Conservation (phyloP, 768 basidiomycete genomes). For the Tricholoma flavovirens region DNA sequence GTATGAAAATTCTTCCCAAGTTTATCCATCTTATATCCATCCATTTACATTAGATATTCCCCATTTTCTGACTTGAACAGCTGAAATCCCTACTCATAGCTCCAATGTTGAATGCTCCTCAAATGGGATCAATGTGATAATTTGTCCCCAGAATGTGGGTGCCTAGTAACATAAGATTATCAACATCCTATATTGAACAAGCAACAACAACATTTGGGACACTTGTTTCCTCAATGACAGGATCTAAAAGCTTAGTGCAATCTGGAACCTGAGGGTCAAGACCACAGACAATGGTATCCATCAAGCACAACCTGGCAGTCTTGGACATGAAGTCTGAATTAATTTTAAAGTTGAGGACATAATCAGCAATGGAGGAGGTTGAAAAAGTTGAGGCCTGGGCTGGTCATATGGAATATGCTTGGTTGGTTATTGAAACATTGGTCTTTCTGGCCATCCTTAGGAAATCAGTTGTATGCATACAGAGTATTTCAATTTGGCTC, state of each 20-base stretch:
- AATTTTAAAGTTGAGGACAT: constrained; percentile 81
- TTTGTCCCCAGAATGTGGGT: constrained; percentile 84
- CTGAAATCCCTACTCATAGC: too few relatives aligned
- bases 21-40: too few relatives aligned
- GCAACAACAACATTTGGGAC: constrained; percentile 63
- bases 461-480: too few relatives aligned
- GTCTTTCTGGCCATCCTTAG: too few relatives aligned
- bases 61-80: too few relatives aligned
- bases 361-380: constrained; percentile 92
- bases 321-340: constrained; percentile 81
- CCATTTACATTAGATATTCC: too few relatives aligned
- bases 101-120: constrained; percentile 94
- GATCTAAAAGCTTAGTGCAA: constrained; percentile 76
- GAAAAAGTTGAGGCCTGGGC: too few relatives aligned
- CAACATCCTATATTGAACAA: constrained; percentile 3
- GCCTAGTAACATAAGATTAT: constrained; percentile 40
- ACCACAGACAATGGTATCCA: constrained; percentile 92
- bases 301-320: constrained; percentile 86
- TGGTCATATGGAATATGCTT: too few relatives aligned
- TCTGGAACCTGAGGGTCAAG: constrained; percentile 83
- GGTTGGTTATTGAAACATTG: too few relatives aligned
- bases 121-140: constrained; percentile 87
- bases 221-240: constrained; percentile 85
- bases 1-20: too few relatives aligned
- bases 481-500: too few relatives aligned